These are phyloP conservation scores for Globisporangium recalcitrans DNA, from an alignment of 352 stramenopile genomes.

Conservation along the genomic window DNA sequence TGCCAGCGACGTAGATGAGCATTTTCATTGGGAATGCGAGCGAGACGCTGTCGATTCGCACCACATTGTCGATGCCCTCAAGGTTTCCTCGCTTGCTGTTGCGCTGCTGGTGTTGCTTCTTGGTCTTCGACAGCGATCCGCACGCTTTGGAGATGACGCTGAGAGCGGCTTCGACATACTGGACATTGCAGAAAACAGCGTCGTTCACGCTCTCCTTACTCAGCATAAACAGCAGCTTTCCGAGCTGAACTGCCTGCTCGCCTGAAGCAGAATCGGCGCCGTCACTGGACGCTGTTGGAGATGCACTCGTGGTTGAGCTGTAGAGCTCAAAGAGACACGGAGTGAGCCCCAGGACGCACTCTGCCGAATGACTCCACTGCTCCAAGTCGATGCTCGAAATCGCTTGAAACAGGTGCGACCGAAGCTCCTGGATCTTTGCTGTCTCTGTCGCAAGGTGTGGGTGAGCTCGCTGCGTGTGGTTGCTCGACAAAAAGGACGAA, in stretches of 20 bases:
- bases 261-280: not conserved
- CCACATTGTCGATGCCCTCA: too few relatives aligned
- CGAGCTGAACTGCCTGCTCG: conserved; percentile 26
- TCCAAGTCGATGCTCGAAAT: conserved; percentile 23
- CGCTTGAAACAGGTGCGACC: conserved; percentile 22
- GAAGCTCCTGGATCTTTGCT: conserved; percentile 17
- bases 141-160: conserved; percentile 28
- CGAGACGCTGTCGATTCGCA: not conserved
- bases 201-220: conserved; percentile 73
- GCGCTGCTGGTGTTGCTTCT: not conserved
- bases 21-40: conserved; percentile 27
- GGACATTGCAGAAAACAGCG: conserved; percentile 51
- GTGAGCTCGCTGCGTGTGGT: too few relatives aligned
- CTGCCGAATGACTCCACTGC: conserved; percentile 26
- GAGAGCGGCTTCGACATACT: conserved; percentile 57
- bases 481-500: conserved; percentile 26
- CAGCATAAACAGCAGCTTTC: conserved; percentile 65
- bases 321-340: conserved; percentile 43
- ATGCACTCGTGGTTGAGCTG: not conserved
- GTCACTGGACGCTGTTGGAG: not conserved
- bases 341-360: conserved; percentile 34
- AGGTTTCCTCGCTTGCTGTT: not conserved
- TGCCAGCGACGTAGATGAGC: conserved; percentile 66
- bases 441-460: not conserved
- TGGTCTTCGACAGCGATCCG: conserved; percentile 6